Percentiles rank a stretch among this genome's conserved stretches.
These are phyloP conservation scores for Metschnikowia matae DNA, from an alignment of 805 yeast species.

Conservation along the genomic window DNA sequence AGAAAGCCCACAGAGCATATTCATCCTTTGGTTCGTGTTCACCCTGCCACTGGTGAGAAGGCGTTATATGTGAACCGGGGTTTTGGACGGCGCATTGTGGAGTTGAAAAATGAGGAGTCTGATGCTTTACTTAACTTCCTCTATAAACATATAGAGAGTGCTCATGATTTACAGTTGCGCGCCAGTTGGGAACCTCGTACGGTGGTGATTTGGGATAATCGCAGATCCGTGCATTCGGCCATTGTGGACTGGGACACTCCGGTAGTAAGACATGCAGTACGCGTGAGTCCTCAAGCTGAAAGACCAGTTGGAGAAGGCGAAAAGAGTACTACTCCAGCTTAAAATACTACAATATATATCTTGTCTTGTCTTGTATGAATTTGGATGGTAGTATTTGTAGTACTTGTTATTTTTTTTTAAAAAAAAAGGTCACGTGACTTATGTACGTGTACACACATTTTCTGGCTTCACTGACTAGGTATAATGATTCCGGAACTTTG, in stretches of 20 bases:
- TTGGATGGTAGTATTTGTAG: no score
- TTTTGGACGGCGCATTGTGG: constrained; percentile 33
- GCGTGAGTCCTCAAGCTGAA: constrained; percentile 37
- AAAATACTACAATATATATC: no score
- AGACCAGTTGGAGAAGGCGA: constrained; percentile 30
- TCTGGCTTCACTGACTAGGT: no score
- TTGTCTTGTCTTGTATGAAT: no score
- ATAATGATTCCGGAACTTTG: no score
- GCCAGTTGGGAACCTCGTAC: constrained; percentile 36
- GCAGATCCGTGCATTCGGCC: constrained; percentile 33
- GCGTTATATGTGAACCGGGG: constrained; percentile 30
- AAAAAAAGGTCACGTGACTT: no score
- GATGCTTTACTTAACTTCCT: constrained; percentile 28
- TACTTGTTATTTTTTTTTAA: no score
- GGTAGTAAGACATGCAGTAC: constrained; percentile 32
- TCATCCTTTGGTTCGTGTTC: constrained; percentile 34
- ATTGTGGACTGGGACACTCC: constrained; percentile 35
- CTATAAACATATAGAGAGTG: constrained; percentile 28
- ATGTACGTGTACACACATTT: no score
- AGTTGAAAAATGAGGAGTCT: constrained; percentile 34
- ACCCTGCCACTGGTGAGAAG: constrained; percentile 33
- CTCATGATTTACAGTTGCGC: constrained; percentile 36
- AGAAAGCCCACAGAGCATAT: constrained; percentile 31
- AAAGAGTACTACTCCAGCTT: no score
- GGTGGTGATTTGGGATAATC: constrained; percentile 36